Base-by-base conservation (phyloP, 495 filamentous ascomycete species). In the Astrothelium macrocarpum region DNA sequence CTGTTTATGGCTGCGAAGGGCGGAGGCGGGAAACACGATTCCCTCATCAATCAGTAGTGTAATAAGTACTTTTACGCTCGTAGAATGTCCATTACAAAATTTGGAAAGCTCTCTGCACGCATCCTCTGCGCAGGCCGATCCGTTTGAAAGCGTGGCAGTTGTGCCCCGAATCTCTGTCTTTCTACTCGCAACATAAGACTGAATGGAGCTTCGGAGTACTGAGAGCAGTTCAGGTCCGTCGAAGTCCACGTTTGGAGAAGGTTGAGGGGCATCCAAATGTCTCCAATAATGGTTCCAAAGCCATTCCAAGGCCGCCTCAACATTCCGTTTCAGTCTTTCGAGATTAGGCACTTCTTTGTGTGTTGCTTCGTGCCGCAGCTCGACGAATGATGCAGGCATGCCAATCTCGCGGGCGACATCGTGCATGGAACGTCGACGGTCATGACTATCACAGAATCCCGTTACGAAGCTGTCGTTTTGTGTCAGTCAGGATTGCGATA, bases 201-300 rank as follows among this genome's bases (percentile, higher is more conserved):
- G 68, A 26, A 76, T 59, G n/a, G 67, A 11, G 2, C n/a, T 34
- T 46, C 64, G 60, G 20, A 68, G 45, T 18, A 65, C 62, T 2
- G 61, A 56, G 36, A 59, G 67, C 12, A 68, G 20, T 31, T 25
- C 56, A 26, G 42, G 62, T 28, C 2, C 49, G 46, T 56, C 62
- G 4, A 20, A 25, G n/a, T n/a, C 42, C 36, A 28, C 42, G 16
- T 31, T 39, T 45, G 29, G 29, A 16, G 25, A 2, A 4, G 20
- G 43, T 14, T 67, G 59, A 1, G 61, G 43, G n/a, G 59, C 61
- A 56, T 74, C 65, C 32, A 87, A 69, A 46, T 78, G 70, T 32
- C 72, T 75, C 93, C 93, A 97, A 74, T 95, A 96, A 69, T 87
- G 87, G 42, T 81, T 79, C 90, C 90, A 96, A 59, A 97, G 80